phyloP scores from a whole-genome alignment of 2,329 filamentous ascomycete species.

The Colletotrichum truncatum region DNA sequence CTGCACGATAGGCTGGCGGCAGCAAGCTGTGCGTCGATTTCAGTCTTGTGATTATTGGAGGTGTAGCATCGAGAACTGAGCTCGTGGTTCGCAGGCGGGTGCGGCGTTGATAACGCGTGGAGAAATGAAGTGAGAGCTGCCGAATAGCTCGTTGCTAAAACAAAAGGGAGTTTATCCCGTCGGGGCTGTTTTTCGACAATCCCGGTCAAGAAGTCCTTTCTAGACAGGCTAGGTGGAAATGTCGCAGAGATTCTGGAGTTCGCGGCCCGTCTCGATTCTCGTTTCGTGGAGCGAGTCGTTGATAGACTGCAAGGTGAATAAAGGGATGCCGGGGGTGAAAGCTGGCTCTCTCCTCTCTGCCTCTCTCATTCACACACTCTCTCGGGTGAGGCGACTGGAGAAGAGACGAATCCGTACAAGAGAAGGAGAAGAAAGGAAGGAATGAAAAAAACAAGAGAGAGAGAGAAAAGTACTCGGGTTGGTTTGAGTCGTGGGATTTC shows the following conservation, averaged over 20 bases:
- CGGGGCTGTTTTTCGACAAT: slow-evolving; percentile 8
- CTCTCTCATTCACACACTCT: too few species aligned
- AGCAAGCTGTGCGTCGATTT: slow-evolving; percentile 33
- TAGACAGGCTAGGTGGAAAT: neutral
- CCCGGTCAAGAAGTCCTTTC: slow-evolving; percentile 13
- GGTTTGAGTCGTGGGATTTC: neutral
- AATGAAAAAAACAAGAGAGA: too few species aligned
- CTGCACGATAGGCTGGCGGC: slow-evolving; percentile 37
- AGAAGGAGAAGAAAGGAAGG: neutral
- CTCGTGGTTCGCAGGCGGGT: neutral
- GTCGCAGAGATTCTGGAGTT: slow-evolving; percentile 2
- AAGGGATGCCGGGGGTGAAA: neutral
- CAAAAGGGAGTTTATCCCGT: slow-evolving; percentile 12
- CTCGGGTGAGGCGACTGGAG: neutral
- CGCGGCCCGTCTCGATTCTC: neutral
- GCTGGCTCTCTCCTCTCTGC: too few species aligned
- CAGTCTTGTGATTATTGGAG: neutral
- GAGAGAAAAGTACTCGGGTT: slow-evolving; percentile 13
- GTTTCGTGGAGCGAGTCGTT: neutral
- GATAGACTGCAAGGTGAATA: neutral
- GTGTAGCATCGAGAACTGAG: slow-evolving; percentile 8
- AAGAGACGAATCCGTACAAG: too few species aligned
- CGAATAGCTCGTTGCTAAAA: slow-evolving; percentile 13
- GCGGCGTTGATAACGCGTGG: neutral
- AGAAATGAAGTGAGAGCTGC: neutral